Percentiles rank a stretch among this genome's conserved stretches.
Evolutionary conservation across 441 rosid genomes (phyloP).

Genomic region (Mallotus japonicus): DNA sequence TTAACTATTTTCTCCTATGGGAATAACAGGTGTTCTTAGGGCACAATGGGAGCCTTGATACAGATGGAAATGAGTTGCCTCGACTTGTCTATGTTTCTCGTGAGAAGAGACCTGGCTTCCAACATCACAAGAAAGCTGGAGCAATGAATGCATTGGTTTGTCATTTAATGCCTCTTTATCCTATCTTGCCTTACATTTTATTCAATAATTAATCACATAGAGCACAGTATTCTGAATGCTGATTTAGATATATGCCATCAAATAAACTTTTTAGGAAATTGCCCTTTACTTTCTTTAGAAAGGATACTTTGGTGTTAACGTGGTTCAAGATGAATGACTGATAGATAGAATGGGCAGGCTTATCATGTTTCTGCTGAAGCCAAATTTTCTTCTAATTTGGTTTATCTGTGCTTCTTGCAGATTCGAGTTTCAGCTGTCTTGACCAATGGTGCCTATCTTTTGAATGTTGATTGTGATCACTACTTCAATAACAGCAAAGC

Average conservation of each 20-base stretch:
- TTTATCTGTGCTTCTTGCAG: slow-evolving; percentile 39
- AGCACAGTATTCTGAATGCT: not conserved
- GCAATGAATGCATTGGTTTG: slow-evolving; percentile 99
- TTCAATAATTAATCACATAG: not conserved
- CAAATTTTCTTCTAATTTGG: slow-evolving; percentile 22
- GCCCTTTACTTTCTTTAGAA: not conserved
- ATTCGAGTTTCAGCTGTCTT: slow-evolving; percentile 97
- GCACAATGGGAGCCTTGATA: slow-evolving; percentile 94
- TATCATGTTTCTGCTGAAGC: not conserved
- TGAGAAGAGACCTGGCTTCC: slow-evolving; percentile 99
- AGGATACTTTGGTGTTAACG: not conserved
- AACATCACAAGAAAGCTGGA: slow-evolving; percentile 98
- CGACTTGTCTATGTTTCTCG: slow-evolving; percentile 99
- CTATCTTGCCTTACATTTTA: not conserved
- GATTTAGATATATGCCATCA: not conserved
- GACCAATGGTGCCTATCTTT: slow-evolving; percentile 94
- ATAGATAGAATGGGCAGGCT: not conserved
- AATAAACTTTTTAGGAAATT: not conserved
- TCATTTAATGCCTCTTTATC: slow-evolving; percentile 19
- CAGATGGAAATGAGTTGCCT: slow-evolving; percentile 96
- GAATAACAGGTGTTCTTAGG: slow-evolving; percentile 81
- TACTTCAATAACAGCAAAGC: slow-evolving; percentile 98
- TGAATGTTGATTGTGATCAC: slow-evolving; percentile 99
- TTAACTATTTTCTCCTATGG: slow-evolving; percentile 12
- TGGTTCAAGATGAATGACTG: slow-evolving; percentile 9